Base-by-base conservation (phyloP, 306 rosid genomes). In the Gillenia trifoliata region DNA sequence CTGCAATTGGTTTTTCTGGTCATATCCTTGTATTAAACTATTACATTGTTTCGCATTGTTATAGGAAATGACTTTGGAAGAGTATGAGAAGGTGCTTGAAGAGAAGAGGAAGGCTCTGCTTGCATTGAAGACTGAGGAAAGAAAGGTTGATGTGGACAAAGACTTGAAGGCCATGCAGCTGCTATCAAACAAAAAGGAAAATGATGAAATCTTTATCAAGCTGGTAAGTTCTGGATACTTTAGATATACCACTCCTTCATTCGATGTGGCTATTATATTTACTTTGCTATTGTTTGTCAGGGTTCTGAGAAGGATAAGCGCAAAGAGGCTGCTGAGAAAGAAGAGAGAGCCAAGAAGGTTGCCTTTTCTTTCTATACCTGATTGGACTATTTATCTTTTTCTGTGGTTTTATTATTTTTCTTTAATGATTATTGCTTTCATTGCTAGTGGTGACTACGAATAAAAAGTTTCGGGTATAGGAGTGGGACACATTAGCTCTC, bases 21-120 rank as follows among this genome's bases (percentile, higher is more conserved):
- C 4, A 12, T 26, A 28, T 19, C n/a, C 11, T 41, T 17, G 3
- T 7, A 17, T 31, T 3, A 66, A 29, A 41, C 40, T 17, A 12
- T 34, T 9, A 47, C 12, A 13, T 20, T 41, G 50, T 34, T 22
- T 11, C 23, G 12, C 52, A 15, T 19, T 64, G 20, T 63, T 22
- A 66, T 73, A 95, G 99, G 99, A 95, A 77, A 92, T 95, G 99
- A 95, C 99, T 64, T 74, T 95, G 70, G 97, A 87, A 80, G 98
- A 95, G 76, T 95, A 92, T 29, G 83, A 95, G 86, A 95, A 95
- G 86, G 72, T 95, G 23, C 83, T 78, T 55, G 99, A 95, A 83
- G 99, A 89, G 87, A 95, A 83, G 86, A 90, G 98, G 75, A 95
- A 90, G 84, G 87, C 87, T 61, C 70, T 95, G 74, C 82, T 73